Evolutionary conservation across 306 rosid genomes (phyloP).

Genomic region (Nissolia schottii): DNA sequence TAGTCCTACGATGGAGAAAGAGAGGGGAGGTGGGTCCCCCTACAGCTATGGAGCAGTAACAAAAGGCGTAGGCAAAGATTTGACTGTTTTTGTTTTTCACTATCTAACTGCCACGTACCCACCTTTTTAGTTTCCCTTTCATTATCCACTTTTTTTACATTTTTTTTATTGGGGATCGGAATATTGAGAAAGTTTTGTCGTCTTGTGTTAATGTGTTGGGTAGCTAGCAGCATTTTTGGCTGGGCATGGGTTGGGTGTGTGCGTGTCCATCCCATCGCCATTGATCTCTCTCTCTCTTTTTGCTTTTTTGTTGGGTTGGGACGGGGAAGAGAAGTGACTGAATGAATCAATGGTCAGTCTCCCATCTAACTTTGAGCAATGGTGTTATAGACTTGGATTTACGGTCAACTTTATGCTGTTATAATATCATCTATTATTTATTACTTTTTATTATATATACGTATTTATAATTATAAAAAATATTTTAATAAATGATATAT

Average conservation of each 20-base stretch:
- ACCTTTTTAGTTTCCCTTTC: conserved; percentile 7
- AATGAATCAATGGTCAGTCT: not conserved
- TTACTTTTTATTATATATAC: no score
- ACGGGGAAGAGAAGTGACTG: not conserved
- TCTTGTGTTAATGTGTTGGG: conserved; percentile 25
- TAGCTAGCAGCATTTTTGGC: conserved; percentile 18
- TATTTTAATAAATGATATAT: no score
- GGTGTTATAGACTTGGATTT: no score
- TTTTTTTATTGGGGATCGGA: not conserved
- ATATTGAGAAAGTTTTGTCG: conserved; percentile 22
- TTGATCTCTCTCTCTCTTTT: not conserved
- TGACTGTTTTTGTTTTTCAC: conserved; percentile 54
- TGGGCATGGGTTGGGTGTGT: not conserved
- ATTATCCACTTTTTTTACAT: not conserved
- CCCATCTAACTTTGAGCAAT: no score
- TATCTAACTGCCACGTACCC: conserved; percentile 60
- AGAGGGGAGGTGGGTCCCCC: conserved; percentile 55
- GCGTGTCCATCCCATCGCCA: not conserved
- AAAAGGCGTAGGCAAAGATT: conserved; percentile 58
- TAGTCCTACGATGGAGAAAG: conserved; percentile 28
- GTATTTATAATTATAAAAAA: no score
- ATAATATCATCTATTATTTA: no score
- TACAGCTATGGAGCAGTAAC: conserved; percentile 66
- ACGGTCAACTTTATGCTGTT: no score
- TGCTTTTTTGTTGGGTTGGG: not conserved